Base-by-base conservation (phyloP, 257 asterid genomes). In the Echites panduratus region DNA sequence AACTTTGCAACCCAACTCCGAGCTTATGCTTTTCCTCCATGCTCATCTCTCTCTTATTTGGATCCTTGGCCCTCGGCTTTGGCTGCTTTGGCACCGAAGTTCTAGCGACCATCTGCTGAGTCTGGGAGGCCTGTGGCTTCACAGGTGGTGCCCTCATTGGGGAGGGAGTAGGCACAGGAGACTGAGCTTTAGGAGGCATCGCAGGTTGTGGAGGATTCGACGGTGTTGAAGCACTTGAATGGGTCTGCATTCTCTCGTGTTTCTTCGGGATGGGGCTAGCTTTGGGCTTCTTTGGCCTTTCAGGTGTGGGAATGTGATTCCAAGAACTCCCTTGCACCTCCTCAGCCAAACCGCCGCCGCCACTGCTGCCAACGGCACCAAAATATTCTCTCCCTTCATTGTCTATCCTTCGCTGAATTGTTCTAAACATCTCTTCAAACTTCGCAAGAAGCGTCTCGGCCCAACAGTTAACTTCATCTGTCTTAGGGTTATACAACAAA, bases 1-100 rank as follows among this genome's bases (percentile, higher is more conserved):
- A 78, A 82, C 79, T 90, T 85, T 95, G 99, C 88, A 95, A 78
- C 38, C 94, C 99, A 50, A 77, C 43, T 5, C 99, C 99, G 52
- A 95, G 96, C 82, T 90, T 95, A 73, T 92, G 97, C 85, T 95
- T 95, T 81, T 95, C 99, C 72, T 90, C 99, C 87, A 87, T 83
- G 61, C 82, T 89, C 99, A 95, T 95, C 26, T 92, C 99, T 41
- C 99, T 86, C 78, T 95, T 95, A 54, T 85, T 84, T 2, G 83
- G 90, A 78, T 92, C 98, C 86, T 86, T 95, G 0, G 99, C 99
- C 78, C 92, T 85, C 0, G 99, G 99, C 82, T 95, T 95, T 0
- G 99, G 97, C 84, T 47, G 92, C 88, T 87, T 95, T 58, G 71
- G 76, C 0, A 80, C 41, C 19, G 77, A 67, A 9, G 16, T 79